phyloP scores from a whole-genome alignment of 176 grass and related monocot genomes.

The Carex myosuroides region DNA sequence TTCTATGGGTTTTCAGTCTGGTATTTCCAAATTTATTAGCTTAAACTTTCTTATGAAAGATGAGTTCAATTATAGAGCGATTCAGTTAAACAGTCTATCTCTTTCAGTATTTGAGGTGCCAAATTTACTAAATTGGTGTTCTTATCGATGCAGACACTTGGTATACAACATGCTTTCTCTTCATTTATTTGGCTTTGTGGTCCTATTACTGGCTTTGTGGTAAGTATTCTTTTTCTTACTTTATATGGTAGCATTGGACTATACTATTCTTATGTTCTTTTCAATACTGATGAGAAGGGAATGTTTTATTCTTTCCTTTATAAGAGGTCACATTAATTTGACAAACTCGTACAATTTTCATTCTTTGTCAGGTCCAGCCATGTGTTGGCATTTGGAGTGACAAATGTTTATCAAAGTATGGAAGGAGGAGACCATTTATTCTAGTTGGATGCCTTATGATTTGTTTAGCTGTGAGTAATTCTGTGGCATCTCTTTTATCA shows the following conservation, averaged over 20 bases:
- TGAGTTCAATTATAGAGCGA: neutral
- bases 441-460: conserved; percentile 82
- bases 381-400: conserved; percentile 99
- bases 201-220: conserved; percentile 92
- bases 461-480: conserved; percentile 67
- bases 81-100: neutral
- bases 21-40: neutral
- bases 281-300: neutral
- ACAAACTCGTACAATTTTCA: neutral
- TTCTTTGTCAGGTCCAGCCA: conserved; percentile 70
- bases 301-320: neutral
- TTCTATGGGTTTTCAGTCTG: neutral
- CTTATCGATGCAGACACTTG: conserved; percentile 69
- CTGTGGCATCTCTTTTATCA: neutral
- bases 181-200: conserved; percentile 99
- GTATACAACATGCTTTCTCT: conserved; percentile 91
- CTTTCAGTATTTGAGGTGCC: conserved; percentile 10
- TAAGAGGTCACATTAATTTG: neutral
- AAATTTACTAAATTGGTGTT: conserved; percentile 3
- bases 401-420: conserved; percentile 91
- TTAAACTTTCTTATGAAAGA: neutral
- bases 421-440: conserved; percentile 91
- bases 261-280: neutral
- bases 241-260: neutral
- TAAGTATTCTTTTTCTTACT: conserved; percentile 32